Percentiles rank a stretch among this genome's conserved stretches.
Conservation (phyloP, 2,329 filamentous ascomycete species). For the Aquanectria penicillioides region DNA sequence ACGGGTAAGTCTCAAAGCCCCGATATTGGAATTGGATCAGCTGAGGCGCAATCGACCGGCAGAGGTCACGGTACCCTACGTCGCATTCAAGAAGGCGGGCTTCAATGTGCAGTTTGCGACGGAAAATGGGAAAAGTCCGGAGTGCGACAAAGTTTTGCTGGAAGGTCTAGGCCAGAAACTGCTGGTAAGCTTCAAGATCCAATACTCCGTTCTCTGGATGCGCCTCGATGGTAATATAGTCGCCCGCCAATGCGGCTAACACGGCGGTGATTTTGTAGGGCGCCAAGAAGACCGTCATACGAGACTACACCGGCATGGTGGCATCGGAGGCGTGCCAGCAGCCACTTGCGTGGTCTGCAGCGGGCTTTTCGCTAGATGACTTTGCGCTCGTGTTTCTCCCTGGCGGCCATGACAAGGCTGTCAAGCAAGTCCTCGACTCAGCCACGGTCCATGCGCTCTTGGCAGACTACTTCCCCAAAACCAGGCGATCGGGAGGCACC, state of each 20-base stretch:
- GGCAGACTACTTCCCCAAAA: slow-evolving; percentile 58
- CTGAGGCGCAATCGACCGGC: neutral
- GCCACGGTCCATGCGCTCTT: slow-evolving; percentile 55
- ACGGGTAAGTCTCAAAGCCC: slow-evolving; percentile 52
- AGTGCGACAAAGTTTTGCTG: slow-evolving; percentile 61
- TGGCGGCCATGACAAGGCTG: slow-evolving; percentile 60
- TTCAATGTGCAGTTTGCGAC: slow-evolving; percentile 61
- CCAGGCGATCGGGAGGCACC: slow-evolving; percentile 51
- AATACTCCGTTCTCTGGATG: neutral
- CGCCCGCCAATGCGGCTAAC: neutral
- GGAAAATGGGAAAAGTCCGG: slow-evolving; percentile 57
- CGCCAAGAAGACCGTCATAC: slow-evolving; percentile 52
- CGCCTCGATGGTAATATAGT: neutral
- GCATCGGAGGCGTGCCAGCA: slow-evolving; percentile 52
- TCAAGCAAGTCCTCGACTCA: slow-evolving; percentile 62
- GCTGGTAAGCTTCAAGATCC: slow-evolving; percentile 48
- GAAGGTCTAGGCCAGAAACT: slow-evolving; percentile 60
- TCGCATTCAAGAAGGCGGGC: slow-evolving; percentile 57
- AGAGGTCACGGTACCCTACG: slow-evolving; percentile 63
- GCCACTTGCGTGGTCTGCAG: slow-evolving; percentile 56
- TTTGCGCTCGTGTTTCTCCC: slow-evolving; percentile 21
- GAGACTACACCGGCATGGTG: slow-evolving; percentile 56
- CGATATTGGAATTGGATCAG: neutral
- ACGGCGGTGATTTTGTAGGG: slow-evolving; percentile 47
- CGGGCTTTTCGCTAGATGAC: slow-evolving; percentile 53